Base-by-base conservation (phyloP, 371 early-diverging fungal genomes). In the Saksenaea vasiformis region DNA sequence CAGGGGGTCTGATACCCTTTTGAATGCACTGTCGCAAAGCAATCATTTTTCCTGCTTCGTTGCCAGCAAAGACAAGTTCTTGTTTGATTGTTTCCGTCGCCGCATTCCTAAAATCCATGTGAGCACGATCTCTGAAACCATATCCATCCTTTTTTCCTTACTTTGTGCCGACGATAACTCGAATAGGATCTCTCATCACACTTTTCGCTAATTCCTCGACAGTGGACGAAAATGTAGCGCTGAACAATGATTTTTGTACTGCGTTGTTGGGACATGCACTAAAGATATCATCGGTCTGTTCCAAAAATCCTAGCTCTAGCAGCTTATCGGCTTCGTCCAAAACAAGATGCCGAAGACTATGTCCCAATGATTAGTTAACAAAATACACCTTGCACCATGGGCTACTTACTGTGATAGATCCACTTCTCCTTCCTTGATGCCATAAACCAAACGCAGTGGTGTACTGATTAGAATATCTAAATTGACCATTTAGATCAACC, bases 241-340 rank as follows among this genome's bases (percentile, higher is more conserved):
- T 95, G 84, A 96, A 99, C 38, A 99, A 73, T 0, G 91, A 85
- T 60, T 90, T 97, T 69, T 92, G 93, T 26, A 95, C 81, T 8
- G 72, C 76, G 2, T 83, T 60, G 22, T 83, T 80, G 5, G 93
- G 86, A 79, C 96, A 97, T 1, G 94, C 92, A 0, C 95, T 91
- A 56, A 95, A 79, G 54, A 95, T 93, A 69, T 92, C 93, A 65
- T 95, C 95, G 3, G 91, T 89, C 69, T 95, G 95, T 41, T 93
- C 93, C 73, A 95, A 69, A 75, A 96, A 98, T 54, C 95, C 98
- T 56, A 88, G 79, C 22, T 96, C 97, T 67, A 98, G 80, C 60
- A 97, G 76, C 59, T 90, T 89, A 73, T 98, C 98, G 22, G 97
- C 96, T 79, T 98, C 98, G 77, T 98, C 98, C 54, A 98, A 81